Conservation (phyloP, 805 yeast species). For the Yamadazyma laniorum region DNA sequence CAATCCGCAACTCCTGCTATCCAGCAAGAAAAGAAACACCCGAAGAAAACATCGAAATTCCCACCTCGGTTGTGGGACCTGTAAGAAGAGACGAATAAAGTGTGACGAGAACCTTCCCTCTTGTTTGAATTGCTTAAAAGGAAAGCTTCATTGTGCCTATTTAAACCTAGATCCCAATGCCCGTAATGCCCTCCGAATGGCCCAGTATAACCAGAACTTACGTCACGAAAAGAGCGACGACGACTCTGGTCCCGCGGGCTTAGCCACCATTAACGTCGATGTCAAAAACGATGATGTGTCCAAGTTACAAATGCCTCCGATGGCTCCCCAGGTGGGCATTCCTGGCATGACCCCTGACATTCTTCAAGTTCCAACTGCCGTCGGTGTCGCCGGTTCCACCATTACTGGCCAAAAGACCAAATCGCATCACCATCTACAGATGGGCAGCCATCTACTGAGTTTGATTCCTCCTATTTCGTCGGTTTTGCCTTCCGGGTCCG, state of each 20-base stretch:
- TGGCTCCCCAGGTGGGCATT: neutral
- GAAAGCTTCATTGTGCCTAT: constrained; percentile 46
- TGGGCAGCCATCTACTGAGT: constrained; percentile 5
- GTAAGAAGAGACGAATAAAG: constrained; percentile 51
- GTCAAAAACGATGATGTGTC: neutral
- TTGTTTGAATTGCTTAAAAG: constrained; percentile 47
- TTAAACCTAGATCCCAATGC: constrained; percentile 48
- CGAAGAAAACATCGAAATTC: constrained; percentile 66
- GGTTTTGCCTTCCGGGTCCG: constrained; percentile 1
- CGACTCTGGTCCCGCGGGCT: constrained; percentile 4
- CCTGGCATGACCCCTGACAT: neutral
- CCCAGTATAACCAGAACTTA: constrained; percentile 44
- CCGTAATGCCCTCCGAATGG: constrained; percentile 47
- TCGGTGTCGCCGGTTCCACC: neutral
- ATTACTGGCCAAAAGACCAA: neutral
- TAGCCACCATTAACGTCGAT: neutral
- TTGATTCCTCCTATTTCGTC: constrained; percentile 9
- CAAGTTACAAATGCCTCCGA: neutral
- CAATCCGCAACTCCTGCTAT: constrained; percentile 14
- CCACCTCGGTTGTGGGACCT: constrained; percentile 70
- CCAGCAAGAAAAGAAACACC: constrained; percentile 37
- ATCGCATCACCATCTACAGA: neutral
- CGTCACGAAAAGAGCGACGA: constrained; percentile 23
- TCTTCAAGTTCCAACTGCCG: neutral
- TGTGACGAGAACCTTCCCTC: constrained; percentile 51